Evolutionary conservation across 257 asterid genomes (phyloP), one percentile per base, ranked within the genome.

Genomic region (Schizonepeta tenuifolia): DNA sequence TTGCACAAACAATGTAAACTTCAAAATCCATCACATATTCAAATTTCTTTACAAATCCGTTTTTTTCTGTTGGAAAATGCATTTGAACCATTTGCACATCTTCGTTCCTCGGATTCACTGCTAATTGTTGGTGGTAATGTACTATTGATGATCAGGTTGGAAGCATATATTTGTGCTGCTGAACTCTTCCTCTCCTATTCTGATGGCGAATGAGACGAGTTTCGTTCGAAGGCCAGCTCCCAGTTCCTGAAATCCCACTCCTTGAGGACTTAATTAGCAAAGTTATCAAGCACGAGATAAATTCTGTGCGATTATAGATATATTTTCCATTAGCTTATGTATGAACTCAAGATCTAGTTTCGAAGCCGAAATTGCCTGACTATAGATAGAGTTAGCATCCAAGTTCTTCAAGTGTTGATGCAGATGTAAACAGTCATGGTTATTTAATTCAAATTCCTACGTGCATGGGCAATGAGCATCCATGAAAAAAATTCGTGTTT

Each of bases 21-120:
- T 62, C 38, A 47, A 49, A 69, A 21, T 69, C 47, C 73, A 64
- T 61, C 72, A 50, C 18, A 47, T 36, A 43, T 14, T 53, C 69
- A n/a, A 14, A 46, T 28, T 38, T 53, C 60, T 72, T 78, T 67
- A n/a, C 62, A 26, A 50, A 46, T 24, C 5, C 18, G 9, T 20
- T 70, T 54, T 17, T 22, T 31, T 5, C 43, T 31, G 36, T 6
- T 31, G 36, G 36, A 31, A 31, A 31, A 38, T 38, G 43, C 43
- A 38, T 63, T 43, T 26, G 20, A 35, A 65, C 53, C 58, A 17
- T 55, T 24, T 18, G 74, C 58, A 58, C 13, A 43, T 33, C 57
- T 58, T 59, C 6, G 60, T 44, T 57, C 47, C 12, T 74, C 56
- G 6, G 53, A 33, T 31, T 75, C 57, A n/a, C 43, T 40, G 47